phyloP scores from a whole-genome alignment of 768 basidiomycete genomes.

The Thelephora ganbajun region DNA sequence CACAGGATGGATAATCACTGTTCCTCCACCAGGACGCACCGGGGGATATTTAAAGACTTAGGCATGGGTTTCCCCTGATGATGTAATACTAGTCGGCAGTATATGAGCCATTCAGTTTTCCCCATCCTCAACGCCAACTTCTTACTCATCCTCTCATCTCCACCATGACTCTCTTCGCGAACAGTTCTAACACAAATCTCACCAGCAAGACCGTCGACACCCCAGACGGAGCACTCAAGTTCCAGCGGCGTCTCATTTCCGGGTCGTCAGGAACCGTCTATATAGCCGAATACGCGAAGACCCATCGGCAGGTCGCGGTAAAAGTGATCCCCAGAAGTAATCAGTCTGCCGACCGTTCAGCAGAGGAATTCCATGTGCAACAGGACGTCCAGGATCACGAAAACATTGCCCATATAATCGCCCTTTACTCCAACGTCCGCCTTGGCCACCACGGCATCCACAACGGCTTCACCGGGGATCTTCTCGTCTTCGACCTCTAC shows the following conservation, averaged over 20 bases:
- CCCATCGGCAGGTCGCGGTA: not conserved
- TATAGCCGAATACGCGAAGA: not conserved
- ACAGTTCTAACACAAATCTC: not conserved
- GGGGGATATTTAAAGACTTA: no score
- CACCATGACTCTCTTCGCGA: no score
- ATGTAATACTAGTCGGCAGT: no score
- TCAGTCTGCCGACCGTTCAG: not conserved
- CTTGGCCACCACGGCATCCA: not conserved
- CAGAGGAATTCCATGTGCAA: not conserved
- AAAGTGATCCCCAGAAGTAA: not conserved
- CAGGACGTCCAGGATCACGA: not conserved
- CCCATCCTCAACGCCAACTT: no score
- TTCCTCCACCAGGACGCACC: no score
- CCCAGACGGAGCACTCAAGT: not conserved
- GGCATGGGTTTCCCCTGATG: no score
- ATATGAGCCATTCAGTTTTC: no score
- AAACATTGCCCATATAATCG: not conserved
- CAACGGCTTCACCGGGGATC: conserved; percentile 4
- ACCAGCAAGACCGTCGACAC: not conserved
- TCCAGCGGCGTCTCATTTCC: not conserved
- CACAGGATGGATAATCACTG: no score
- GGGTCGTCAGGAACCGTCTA: not conserved
- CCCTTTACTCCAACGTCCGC: not conserved
- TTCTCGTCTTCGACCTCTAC: conserved; percentile 23
- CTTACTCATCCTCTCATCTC: no score